Conservation (phyloP, 176 grass and related monocot species). For the Carex kokanica region DNA sequence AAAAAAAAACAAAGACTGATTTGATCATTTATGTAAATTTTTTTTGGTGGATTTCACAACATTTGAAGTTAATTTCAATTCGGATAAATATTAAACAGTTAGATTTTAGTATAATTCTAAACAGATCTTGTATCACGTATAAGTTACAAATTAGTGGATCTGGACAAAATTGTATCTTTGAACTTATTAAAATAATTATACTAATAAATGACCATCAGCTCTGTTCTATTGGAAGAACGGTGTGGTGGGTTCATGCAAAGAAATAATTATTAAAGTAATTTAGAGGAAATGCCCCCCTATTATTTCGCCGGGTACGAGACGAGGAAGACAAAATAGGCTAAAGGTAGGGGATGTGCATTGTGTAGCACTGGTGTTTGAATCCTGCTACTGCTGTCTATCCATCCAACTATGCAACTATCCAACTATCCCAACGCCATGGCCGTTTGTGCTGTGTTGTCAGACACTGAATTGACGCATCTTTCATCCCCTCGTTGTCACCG, state of each 20-base stretch:
- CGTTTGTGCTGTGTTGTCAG: constrained; percentile 12
- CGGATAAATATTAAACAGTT: no score
- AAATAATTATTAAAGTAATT: background rate
- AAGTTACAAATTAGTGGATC: background rate
- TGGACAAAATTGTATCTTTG: no score
- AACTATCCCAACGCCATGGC: background rate
- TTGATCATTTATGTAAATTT: no score
- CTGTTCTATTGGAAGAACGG: background rate
- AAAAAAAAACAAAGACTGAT: no score
- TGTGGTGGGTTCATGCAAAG: background rate
- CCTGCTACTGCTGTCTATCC: background rate
- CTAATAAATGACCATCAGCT: no score
- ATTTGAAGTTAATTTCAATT: no score
- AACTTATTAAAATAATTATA: no score
- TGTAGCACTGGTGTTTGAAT: background rate
- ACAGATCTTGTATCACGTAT: background rate
- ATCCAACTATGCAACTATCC: background rate
- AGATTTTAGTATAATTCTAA: no score
- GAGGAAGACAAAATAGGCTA: constrained; percentile 21
- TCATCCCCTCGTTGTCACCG: constrained; percentile 20
- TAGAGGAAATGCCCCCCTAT: constrained; percentile 12
- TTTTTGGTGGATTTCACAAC: no score
- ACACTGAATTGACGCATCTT: constrained; percentile 21
- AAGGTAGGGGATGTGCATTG: background rate
- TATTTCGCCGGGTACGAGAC: constrained; percentile 21